These are phyloP conservation scores for Aaosphaeria pasadenensis DNA, from an alignment of 2,329 filamentous ascomycete species.

Conservation along the genomic window DNA sequence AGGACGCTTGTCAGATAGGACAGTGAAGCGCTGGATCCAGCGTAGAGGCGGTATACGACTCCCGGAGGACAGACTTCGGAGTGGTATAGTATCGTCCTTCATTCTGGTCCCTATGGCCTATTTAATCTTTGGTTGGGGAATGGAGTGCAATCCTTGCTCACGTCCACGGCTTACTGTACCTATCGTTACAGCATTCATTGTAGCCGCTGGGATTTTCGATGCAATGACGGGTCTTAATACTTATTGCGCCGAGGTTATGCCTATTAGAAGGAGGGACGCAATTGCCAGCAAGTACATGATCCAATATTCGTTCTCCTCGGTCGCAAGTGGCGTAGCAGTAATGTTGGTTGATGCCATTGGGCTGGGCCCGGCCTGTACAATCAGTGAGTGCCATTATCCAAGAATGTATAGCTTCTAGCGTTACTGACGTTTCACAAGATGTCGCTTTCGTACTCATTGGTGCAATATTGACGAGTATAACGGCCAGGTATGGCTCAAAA, in stretches of 20 bases:
- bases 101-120: conserved; percentile 29
- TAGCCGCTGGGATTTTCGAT: conserved; percentile 36
- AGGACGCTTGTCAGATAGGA: conserved; percentile 15
- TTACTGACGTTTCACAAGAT: neutral
- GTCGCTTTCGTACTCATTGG: conserved; percentile 4
- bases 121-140: conserved; percentile 37
- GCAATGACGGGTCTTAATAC: conserved; percentile 43
- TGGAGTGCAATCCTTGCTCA: conserved; percentile 22
- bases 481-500: conserved; percentile 6
- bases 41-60: conserved; percentile 9
- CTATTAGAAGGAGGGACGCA: conserved; percentile 17
- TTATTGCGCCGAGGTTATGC: conserved; percentile 34
- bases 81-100: conserved; percentile 24
- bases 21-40: conserved; percentile 11
- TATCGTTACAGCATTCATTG: conserved; percentile 26
- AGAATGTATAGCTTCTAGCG: neutral
- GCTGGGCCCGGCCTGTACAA: conserved; percentile 14
- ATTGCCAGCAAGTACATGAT: conserved; percentile 31
- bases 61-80: conserved; percentile 17
- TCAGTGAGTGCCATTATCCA: conserved; percentile 4
- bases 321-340: conserved; percentile 18
- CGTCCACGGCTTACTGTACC: neutral
- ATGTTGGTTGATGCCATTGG: conserved; percentile 28
- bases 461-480: conserved; percentile 8
- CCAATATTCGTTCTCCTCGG: conserved; percentile 26